phyloP scores from a whole-genome alignment of 352 stramenopile species.

The Globisporangium paddicum region DNA sequence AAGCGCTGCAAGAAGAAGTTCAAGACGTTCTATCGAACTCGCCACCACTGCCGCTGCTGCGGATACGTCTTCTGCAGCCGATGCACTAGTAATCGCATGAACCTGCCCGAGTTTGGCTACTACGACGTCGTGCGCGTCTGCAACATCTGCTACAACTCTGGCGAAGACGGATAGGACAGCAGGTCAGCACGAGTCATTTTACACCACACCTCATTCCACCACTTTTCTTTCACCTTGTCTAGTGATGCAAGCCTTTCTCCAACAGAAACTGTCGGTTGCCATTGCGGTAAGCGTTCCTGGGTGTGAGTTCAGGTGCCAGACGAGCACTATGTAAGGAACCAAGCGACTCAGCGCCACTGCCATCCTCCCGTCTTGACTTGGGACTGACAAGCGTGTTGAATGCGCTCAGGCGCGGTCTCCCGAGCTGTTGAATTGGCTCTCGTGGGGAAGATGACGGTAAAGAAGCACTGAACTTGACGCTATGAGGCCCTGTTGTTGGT shows the following conservation, averaged over 20 bases:
- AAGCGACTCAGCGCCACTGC: neutral
- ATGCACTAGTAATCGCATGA: constrained; percentile 83
- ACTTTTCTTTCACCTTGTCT: neutral
- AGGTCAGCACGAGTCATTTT: neutral
- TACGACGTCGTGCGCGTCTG: constrained; percentile 85
- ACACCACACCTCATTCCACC: too few relatives aligned
- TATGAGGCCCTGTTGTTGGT: neutral
- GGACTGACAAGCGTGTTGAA: neutral
- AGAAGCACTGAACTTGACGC: neutral
- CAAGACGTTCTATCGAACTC: constrained; percentile 75
- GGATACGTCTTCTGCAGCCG: constrained; percentile 81
- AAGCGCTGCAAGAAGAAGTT: constrained; percentile 90
- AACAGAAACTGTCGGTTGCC: constrained; percentile 38
- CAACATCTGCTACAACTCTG: constrained; percentile 74
- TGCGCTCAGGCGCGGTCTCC: neutral
- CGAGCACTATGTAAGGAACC: constrained; percentile 18
- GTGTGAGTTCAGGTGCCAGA: constrained; percentile 35
- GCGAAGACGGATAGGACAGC: constrained; percentile 51
- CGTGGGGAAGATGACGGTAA: neutral
- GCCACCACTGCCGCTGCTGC: constrained; percentile 81
- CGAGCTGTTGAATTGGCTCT: neutral
- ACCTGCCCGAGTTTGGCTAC: constrained; percentile 83
- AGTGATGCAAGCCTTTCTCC: neutral
- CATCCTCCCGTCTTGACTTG: neutral
- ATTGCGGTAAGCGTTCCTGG: constrained; percentile 43